These are phyloP conservation scores for Physcomitrium patens DNA, from an alignment of 225 moss, liverwort and hornwort genomes.

Conservation along the genomic window DNA sequence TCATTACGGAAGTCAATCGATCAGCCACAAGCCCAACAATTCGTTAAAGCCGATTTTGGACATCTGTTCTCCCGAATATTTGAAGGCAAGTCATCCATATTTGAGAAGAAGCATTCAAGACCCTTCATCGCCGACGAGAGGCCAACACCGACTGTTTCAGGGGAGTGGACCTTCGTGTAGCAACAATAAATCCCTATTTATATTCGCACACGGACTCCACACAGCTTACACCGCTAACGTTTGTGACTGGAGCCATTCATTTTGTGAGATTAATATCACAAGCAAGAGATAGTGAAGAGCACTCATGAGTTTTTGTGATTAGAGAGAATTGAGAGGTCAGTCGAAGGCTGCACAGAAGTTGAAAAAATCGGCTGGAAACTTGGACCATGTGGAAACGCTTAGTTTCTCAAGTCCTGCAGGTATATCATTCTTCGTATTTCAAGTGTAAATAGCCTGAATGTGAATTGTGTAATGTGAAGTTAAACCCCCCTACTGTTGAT, in stretches of 20 bases:
- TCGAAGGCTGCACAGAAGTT: conserved; percentile 27
- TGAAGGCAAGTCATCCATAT: conserved; percentile 56
- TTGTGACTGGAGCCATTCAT: conserved; percentile 40
- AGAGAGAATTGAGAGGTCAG: conserved; percentile 10
- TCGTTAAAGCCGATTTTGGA: conserved; percentile 52
- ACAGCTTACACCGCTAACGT: conserved; percentile 29
- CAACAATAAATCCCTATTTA: conserved; percentile 25
- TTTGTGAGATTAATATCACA: conserved; percentile 33
- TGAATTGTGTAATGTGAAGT: conserved; percentile 32
- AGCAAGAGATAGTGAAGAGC: conserved; percentile 25
- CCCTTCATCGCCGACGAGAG: conserved; percentile 37
- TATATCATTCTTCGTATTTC: conserved; percentile 39
- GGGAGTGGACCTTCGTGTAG: conserved; percentile 70
- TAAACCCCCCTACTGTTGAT: neutral
- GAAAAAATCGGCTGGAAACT: conserved; percentile 27
- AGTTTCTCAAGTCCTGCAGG: conserved; percentile 39
- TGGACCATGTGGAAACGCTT: conserved; percentile 26
- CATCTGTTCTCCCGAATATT: conserved; percentile 61
- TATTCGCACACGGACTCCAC: conserved; percentile 23
- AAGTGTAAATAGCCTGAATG: conserved; percentile 63
- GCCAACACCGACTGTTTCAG: conserved; percentile 55
- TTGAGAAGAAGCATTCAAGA: conserved; percentile 62
- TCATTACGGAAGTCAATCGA: conserved; percentile 38
- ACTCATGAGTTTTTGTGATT: conserved; percentile 15
- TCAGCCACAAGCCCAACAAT: conserved; percentile 50